Evolutionary conservation across 129 eudicot genomes (phyloP).

Genomic region (Gnaphalium uliginosum): DNA sequence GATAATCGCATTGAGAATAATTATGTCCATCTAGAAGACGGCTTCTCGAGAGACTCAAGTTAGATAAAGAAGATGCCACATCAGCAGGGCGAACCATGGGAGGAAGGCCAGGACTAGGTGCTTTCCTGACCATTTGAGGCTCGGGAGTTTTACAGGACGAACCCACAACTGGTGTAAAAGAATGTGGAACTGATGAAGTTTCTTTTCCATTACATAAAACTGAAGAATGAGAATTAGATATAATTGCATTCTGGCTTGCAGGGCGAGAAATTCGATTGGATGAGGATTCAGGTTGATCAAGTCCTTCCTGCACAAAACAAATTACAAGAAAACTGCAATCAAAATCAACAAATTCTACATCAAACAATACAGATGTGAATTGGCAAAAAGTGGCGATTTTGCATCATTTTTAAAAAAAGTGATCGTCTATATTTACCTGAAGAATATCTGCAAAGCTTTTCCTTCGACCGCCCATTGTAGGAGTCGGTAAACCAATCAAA

Average conservation of each 20-base stretch:
- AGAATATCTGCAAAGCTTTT: constrained; percentile 89
- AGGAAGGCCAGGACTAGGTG: constrained; percentile 43
- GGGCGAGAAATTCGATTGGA: constrained; percentile 51
- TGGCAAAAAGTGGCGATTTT: too few species aligned
- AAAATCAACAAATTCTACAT: background rate
- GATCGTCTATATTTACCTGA: constrained; percentile 51
- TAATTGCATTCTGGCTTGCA: constrained; percentile 52
- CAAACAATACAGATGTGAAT: too few species aligned
- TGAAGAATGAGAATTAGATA: constrained; percentile 37
- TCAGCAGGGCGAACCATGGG: constrained; percentile 50
- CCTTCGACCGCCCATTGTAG: constrained; percentile 70
- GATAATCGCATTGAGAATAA: constrained; percentile 32
- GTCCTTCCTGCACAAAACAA: constrained; percentile 61
- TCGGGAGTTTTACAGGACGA: constrained; percentile 44
- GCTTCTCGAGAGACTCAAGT: constrained; percentile 44
- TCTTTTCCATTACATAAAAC: constrained; percentile 35
- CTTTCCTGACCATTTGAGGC: constrained; percentile 38
- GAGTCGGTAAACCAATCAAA: constrained; percentile 40
- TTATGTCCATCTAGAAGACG: constrained; percentile 38
- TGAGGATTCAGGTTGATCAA: constrained; percentile 42
- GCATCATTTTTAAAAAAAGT: too few species aligned
- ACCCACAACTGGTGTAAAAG: constrained; percentile 50
- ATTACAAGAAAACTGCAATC: background rate
- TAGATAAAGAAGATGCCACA: constrained; percentile 56
- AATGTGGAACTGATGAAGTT: constrained; percentile 32